Percentiles rank a stretch among this genome's conserved stretches.
Conservation (phyloP, 108 stramenopile species). For the Pelagomonas calceolata region DNA sequence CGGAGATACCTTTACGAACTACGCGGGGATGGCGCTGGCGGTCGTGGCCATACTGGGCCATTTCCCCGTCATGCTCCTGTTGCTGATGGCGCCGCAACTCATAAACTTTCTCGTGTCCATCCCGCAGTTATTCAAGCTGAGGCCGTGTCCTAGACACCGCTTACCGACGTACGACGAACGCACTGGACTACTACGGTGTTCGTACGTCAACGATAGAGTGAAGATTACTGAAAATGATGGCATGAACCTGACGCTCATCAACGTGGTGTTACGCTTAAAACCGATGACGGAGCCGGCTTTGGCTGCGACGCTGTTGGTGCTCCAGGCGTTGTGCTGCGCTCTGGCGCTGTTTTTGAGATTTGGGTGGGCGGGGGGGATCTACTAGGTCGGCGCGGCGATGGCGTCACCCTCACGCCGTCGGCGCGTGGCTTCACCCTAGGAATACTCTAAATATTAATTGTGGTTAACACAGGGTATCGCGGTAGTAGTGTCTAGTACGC, state of each 20-base stretch:
- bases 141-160: slow-evolving; percentile 90
- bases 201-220: slow-evolving; percentile 42
- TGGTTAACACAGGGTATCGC: too few relatives aligned
- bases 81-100: slow-evolving; percentile 93
- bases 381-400: too few relatives aligned
- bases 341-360: slow-evolving; percentile 28
- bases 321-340: slow-evolving; percentile 50
- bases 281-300: slow-evolving; percentile 79
- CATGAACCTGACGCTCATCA: slow-evolving; percentile 91
- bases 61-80: slow-evolving; percentile 87
- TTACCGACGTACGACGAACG: slow-evolving; percentile 70
- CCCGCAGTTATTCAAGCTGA: slow-evolving; percentile 90
- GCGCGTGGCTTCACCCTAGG: too few relatives aligned
- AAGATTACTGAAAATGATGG: slow-evolving; percentile 18
- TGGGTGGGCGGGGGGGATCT: neutral
- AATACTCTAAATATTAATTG: too few relatives aligned
- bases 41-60: slow-evolving; percentile 89
- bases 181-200: slow-evolving; percentile 66
- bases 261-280: slow-evolving; percentile 62
- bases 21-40: slow-evolving; percentile 96
- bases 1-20: slow-evolving; percentile 97
- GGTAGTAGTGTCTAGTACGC: too few relatives aligned
- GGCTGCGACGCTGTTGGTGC: slow-evolving; percentile 53
- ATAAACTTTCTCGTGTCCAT: slow-evolving; percentile 82
- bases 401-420: too few relatives aligned